phyloP scores from a whole-genome alignment of 1,284 basidiomycete species.

The Heliocybe sulcata region DNA sequence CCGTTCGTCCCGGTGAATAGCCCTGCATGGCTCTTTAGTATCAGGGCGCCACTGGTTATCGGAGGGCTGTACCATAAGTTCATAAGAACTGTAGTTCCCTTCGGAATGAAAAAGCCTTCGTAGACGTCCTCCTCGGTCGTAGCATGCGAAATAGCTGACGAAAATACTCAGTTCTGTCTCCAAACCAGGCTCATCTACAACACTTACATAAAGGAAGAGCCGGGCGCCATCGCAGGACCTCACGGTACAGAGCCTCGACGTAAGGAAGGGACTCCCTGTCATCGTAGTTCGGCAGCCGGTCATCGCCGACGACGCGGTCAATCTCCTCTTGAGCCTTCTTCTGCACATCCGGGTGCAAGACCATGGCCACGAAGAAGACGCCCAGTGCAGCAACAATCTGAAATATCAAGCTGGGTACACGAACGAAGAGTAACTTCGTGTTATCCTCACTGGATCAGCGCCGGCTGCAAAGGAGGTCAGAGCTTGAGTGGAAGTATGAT shows the following conservation, averaged over 20 bases:
- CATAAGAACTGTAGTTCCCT: background rate
- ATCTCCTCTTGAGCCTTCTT: slow-evolving; percentile 20
- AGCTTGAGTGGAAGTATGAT: background rate
- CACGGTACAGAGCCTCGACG: slow-evolving; percentile 21
- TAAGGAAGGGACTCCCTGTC: slow-evolving; percentile 22
- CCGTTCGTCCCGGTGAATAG: background rate
- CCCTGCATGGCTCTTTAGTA: background rate
- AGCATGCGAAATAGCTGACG: background rate
- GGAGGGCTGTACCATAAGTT: background rate
- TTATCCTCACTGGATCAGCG: background rate
- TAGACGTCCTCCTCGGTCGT: background rate
- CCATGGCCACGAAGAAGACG: slow-evolving; percentile 13
- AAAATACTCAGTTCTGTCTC: background rate
- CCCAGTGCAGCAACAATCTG: background rate
- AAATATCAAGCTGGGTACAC: background rate
- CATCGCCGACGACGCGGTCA: slow-evolving; percentile 18
- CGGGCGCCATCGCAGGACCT: slow-evolving; percentile 23
- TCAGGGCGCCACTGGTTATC: background rate
- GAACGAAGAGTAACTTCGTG: background rate
- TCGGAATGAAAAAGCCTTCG: background rate
- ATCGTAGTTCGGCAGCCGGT: slow-evolving; percentile 20
- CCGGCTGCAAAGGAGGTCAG: background rate
- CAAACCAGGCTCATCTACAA: background rate
- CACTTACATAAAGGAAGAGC: background rate
- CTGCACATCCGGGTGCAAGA: slow-evolving; percentile 21